A percentile compares a stretch with the other conserved stretches of the same genome.
Evolutionary conservation across 768 basidiomycete genomes (phyloP).

Genomic region (Termitomyces sp.): DNA sequence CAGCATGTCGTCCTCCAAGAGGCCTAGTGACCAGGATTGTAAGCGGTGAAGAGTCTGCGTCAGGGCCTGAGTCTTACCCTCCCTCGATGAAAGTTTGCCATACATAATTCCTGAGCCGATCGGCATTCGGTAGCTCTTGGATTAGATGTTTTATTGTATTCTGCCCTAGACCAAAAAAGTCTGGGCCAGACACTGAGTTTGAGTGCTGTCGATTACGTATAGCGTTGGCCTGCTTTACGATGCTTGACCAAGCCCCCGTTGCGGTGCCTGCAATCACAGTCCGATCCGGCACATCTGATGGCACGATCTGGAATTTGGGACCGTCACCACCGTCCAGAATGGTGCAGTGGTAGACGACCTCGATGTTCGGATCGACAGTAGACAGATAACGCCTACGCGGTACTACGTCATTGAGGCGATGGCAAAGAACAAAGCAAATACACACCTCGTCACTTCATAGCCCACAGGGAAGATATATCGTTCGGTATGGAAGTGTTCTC

Average conservation of each 20-base stretch:
- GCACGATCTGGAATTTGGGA: slow-evolving; percentile 81
- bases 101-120: slow-evolving; percentile 71
- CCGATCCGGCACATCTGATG: slow-evolving; percentile 63
- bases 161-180: slow-evolving; percentile 83
- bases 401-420: not conserved
- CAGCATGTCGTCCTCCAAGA: slow-evolving; percentile 76
- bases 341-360: slow-evolving; percentile 77
- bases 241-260: slow-evolving; percentile 81
- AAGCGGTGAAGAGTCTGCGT: slow-evolving; percentile 3
- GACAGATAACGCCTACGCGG: slow-evolving; percentile 67
- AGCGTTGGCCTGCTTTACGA: slow-evolving; percentile 78
- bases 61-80: slow-evolving; percentile 50
- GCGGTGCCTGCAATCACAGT: slow-evolving; percentile 82
- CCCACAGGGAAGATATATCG: slow-evolving; percentile 87
- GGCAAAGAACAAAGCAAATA: not conserved
- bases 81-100: slow-evolving; percentile 86
- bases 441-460: slow-evolving; percentile 75
- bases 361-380: slow-evolving; percentile 57
- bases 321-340: slow-evolving; percentile 84
- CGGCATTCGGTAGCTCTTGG: slow-evolving; percentile 75
- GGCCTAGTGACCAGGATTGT: slow-evolving; percentile 36
- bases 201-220: slow-evolving; percentile 79
- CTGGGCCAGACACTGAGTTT: slow-evolving; percentile 84
- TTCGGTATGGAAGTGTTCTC: slow-evolving; percentile 84
- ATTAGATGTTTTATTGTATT: slow-evolving; percentile 88